Evolutionary conservation across 2,329 filamentous ascomycete genomes (phyloP), one percentile per base, ranked within the genome.

Genomic region (Neopestalotiopsis rosae): DNA sequence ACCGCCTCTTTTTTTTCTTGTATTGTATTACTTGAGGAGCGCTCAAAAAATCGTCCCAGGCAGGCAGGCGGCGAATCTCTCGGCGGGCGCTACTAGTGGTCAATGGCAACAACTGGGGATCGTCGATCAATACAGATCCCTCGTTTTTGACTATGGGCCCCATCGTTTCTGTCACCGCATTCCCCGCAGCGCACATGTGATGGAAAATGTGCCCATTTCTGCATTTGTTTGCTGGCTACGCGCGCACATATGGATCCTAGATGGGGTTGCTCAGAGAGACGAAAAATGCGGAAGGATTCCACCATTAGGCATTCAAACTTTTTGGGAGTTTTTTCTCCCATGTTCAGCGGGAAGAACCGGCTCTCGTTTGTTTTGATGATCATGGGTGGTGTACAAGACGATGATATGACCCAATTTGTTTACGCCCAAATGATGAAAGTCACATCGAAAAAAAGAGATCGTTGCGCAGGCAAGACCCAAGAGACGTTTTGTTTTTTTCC

Each of bases 391-490:
- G 32, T 17, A 38, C 17, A 62, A 13, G 17, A 40, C 20, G 59
- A 20, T n/a, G 17, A 34, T 20, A 14, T 28, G 24, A 28, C 24
- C 24, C 5, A 12, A 14, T 62, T 24, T 52, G 14, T 34, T 62
- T 3, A 28, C 24, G 24, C n/a, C 34, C 30, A 59, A 38, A 38
- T 38, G 34, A 24, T 34, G 30, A 17, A 61, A 38, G 14, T 34
- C 28, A 32, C 59, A 40, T 66, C 34, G 6, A n/a, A 30, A 66
- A n/a, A 30, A 66, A 66, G 64, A 66, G 30, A 58, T 24, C 52
- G 20, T 66, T 66, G 64, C 64, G 64, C 64, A 66, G 64, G 64
- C 64, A 66, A 66, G 34, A 34, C 30, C 17, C 24, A 28, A 58
- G n/a, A 32, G 45, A 49, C 7, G n/a, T n/a, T 52, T 20, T 20